phyloP scores from a whole-genome alignment of 495 filamentous ascomycete species.

The Antarctomyces pellizariae region DNA sequence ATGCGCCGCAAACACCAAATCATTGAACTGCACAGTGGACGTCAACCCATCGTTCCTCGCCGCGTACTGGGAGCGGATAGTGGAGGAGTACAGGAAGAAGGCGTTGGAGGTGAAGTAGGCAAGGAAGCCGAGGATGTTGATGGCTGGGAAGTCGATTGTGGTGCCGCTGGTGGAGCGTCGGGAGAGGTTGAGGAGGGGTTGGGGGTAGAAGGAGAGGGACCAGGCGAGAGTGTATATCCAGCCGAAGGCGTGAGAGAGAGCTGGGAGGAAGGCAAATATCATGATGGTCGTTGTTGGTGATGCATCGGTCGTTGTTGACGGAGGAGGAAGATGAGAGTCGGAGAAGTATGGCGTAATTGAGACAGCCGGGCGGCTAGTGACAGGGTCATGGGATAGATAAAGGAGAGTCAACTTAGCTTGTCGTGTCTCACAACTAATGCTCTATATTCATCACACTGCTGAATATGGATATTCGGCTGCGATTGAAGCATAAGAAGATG shows the following conservation, averaged over 20 bases:
- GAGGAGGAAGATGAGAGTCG: too few relatives aligned
- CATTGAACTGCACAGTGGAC: slow-evolving; percentile 74
- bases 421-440: background rate
- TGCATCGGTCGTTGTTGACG: background rate
- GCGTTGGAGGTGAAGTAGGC: slow-evolving; percentile 53
- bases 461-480: background rate
- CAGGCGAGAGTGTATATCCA: slow-evolving; percentile 47
- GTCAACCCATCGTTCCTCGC: slow-evolving; percentile 45
- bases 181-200: slow-evolving; percentile 50
- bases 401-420: background rate
- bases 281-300: slow-evolving; percentile 2
- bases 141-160: slow-evolving; percentile 61
- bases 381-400: background rate
- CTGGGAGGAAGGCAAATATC: slow-evolving; percentile 13
- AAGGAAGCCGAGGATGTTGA: slow-evolving; percentile 66
- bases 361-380: too few relatives aligned
- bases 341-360: background rate
- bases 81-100: slow-evolving; percentile 51
- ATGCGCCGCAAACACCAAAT: slow-evolving; percentile 66
- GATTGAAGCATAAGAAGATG: background rate
- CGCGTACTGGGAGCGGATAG: slow-evolving; percentile 65
- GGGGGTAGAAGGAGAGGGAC: slow-evolving; percentile 84
- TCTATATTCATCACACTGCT: background rate
- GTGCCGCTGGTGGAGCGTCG: slow-evolving; percentile 59
- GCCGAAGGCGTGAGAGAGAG: slow-evolving; percentile 29